Evolutionary conservation across 2,329 filamentous ascomycete species (phyloP).

Genomic region (Zymoseptoria ardabiliae): DNA sequence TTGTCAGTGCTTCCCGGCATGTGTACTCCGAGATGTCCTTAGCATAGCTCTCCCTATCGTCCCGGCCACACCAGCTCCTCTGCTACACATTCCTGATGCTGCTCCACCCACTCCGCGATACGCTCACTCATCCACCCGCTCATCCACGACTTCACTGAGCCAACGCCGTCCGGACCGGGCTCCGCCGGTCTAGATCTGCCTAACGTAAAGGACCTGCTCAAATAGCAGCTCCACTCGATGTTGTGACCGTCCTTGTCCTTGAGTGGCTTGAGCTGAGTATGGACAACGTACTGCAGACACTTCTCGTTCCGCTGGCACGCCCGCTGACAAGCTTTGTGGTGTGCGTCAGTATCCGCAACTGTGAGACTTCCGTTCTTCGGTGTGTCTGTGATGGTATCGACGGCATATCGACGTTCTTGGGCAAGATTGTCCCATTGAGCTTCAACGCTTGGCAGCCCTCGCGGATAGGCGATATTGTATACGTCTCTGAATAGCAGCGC

Average conservation of each 20-base stretch:
- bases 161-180: not conserved
- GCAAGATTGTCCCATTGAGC: conserved; percentile 17
- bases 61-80: not conserved
- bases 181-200: conserved; percentile 7
- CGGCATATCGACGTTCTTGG: conserved; percentile 4
- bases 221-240: conserved; percentile 12
- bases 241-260: not conserved
- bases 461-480: conserved; percentile 8
- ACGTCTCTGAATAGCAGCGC: conserved; percentile 9
- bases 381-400: conserved; percentile 5
- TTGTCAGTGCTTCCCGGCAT: too few relatives aligned
- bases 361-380: conserved; percentile 2
- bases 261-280: conserved; percentile 1
- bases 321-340: conserved; percentile 9
- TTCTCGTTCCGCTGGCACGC: conserved; percentile 12
- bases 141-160: conserved; percentile 1
- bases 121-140: conserved; percentile 16
- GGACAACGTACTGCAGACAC: conserved; percentile 17
- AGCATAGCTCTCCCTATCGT: too few relatives aligned
- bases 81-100: not conserved
- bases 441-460: conserved; percentile 1
- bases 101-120: conserved; percentile 3
- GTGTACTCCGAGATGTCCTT: too few relatives aligned
- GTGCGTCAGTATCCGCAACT: conserved; percentile 4
- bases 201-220: conserved; percentile 17